Base-by-base conservation (phyloP, 2,329 filamentous ascomycete species). In the Alternaria viburni region DNA sequence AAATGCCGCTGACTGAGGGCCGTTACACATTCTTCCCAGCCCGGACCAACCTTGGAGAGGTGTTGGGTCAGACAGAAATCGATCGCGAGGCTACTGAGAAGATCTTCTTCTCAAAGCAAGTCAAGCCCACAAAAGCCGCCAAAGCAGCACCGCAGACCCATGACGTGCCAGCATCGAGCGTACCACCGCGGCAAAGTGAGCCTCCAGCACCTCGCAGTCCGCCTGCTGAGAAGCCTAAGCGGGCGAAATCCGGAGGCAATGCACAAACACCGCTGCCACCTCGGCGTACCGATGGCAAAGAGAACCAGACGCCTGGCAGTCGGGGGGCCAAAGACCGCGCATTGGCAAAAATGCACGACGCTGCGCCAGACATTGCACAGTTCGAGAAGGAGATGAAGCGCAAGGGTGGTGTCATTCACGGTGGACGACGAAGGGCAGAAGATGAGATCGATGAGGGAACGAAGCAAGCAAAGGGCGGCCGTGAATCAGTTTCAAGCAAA, bases 351-450 rank as follows among this genome's bases (percentile, higher is more conserved):
- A 82, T 98, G 8, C 92, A 96, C 57, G 87, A 88, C 36, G 84
- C 95, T 61, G 93, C 92, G 1, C 87, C 90, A 0, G 96, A 99
- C 75, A 93, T 98, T 74, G 91, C 90, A 3, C 83, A 96, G 30
- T 99, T 96, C 74, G 91, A 98, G 75, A 97, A 96, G 77, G 96
- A 99, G 81, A 93, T 88, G 83, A 97, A 97, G 82, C 89, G 96
- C 19, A 87, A 86, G 49, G 89, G 89, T 13, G 89, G 89, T 44
- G 87, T 91, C 4, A 82, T 88, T 11, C 87, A 90, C 68, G 88
- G 88, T 36, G 77, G 70, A 57, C 74, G 75, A 73, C 81, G 79
- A 62, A 77, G 67, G 61, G 75, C 69, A 74, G 74, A 74, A 49
- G 73, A 78, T 47, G 81, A 82, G n/a, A 74, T 77, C 19, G 71